phyloP scores from a whole-genome alignment of 306 rosid species.

The Pueraria montana region DNA sequence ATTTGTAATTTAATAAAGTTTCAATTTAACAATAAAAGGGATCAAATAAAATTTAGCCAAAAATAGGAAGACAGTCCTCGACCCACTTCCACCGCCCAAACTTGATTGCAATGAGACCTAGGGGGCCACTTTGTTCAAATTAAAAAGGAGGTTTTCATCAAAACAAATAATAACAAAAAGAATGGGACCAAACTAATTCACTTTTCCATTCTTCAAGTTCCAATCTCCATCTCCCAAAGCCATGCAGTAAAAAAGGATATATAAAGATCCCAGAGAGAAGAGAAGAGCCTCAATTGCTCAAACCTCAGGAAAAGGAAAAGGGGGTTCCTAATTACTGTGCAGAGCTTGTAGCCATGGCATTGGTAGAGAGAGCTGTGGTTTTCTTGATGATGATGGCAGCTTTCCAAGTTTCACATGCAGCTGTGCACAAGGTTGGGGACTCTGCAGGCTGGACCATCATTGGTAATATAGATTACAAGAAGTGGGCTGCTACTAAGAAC shows the following conservation, averaged over 20 bases:
- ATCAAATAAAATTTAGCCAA: neutral
- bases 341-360: constrained; percentile 54
- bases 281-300: constrained; percentile 14
- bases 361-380: constrained; percentile 41
- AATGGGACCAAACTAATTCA: constrained; percentile 45
- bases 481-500: constrained; percentile 72
- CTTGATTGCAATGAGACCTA: constrained; percentile 6
- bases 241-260: constrained; percentile 47
- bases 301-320: constrained; percentile 23
- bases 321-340: neutral
- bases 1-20: neutral
- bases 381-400: constrained; percentile 40
- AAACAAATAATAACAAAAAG: constrained; percentile 1
- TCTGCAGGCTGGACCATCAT: constrained; percentile 82
- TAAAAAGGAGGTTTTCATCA: constrained; percentile 22
- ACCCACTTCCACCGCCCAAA: constrained; percentile 22
- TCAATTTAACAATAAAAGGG: neutral
- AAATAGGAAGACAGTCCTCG: constrained; percentile 5
- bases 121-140: constrained; percentile 24
- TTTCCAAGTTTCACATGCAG: constrained; percentile 53
- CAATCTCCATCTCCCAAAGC: constrained; percentile 14
- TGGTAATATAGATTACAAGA: constrained; percentile 65
- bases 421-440: constrained; percentile 77
- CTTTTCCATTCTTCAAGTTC: constrained; percentile 40
- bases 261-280: constrained; percentile 42